phyloP scores from a whole-genome alignment of 192 early-diverging fungal genomes.

The Coemansia umbellata region DNA sequence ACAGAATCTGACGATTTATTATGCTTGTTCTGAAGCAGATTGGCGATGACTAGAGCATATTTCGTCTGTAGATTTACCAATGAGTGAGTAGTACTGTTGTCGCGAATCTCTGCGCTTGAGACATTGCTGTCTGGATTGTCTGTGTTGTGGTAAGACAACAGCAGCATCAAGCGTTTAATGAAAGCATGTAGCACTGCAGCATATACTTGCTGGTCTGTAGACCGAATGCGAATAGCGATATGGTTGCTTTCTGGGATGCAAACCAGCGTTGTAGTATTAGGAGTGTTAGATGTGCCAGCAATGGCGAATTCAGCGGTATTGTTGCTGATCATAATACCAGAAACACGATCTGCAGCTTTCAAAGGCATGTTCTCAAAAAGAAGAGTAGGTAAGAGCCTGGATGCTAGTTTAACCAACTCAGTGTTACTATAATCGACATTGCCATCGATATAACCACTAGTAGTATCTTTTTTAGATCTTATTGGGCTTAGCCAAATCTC shows the following conservation, averaged over 20 bases:
- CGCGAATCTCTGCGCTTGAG: too few species aligned
- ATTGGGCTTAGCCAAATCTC: conserved; percentile 29
- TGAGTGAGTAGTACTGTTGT: too few species aligned
- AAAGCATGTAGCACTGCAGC: conserved; percentile 17
- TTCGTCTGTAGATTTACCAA: not conserved
- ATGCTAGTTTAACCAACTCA: conserved; percentile 4
- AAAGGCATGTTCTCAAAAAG: conserved; percentile 23
- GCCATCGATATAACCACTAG: not conserved
- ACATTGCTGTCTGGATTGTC: not conserved
- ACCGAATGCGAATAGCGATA: conserved; percentile 21
- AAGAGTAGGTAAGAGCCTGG: conserved; percentile 11
- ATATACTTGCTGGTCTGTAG: not conserved
- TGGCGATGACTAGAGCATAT: not conserved
- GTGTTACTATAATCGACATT: too few species aligned
- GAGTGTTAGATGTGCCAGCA: not conserved
- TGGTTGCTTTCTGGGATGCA: conserved; percentile 24
- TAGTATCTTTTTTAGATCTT: too few species aligned
- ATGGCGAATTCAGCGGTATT: conserved; percentile 23
- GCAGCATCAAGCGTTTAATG: conserved; percentile 11
- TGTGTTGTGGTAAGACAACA: conserved; percentile 1
- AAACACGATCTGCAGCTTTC: not conserved
- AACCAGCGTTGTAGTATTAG: conserved; percentile 12
- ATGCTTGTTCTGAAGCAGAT: not conserved
- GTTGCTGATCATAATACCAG: conserved; percentile 18
- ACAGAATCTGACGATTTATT: not conserved